Base-by-base conservation (phyloP, 306 rosid genomes). In the Styphnolobium japonicum region DNA sequence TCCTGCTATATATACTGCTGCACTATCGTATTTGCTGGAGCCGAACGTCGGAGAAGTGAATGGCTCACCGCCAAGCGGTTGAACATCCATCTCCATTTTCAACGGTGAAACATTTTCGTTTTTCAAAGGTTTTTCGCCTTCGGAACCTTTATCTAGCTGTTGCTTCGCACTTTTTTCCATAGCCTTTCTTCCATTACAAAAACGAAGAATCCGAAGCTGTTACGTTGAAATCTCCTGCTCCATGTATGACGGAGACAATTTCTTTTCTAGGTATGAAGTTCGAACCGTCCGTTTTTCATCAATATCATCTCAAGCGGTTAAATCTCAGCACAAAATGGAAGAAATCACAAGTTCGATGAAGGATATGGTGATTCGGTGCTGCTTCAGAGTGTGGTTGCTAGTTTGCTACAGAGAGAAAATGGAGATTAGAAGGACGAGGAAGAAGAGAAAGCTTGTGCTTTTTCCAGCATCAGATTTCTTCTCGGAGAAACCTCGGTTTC, bases 71-170 rank as follows among this genome's bases (percentile, higher is more conserved):
- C n/a, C n/a, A n/a, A n/a, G n/a, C n/a, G n/a, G n/a, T n/a, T n/a
- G n/a, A n/a, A n/a, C 80, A 7, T 83, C 86, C 56, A 53, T 18
- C 27, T 82, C 85, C 29, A 78, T 16, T 70, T 53, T 80, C 78
- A 85, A 70, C 36, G 83, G 83, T 8, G 88, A 65, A 80, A 75
- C 61, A 33, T 79, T 83, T 63, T 81, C 91, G 76, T n/a, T n/a
- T n/a, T 74, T 70, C 73, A 33, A 53, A 56, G 74, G n/a, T n/a
- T 16, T 69, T 69, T 83, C 55, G 34, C 2, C 73, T 71, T 84
- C 63, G 51, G 63, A 49, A 42, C 45, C 78, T 77, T 83, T 70
- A 58, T 22, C 73, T 70, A 83, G 63, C 78, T 22, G 43, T 10
- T 76, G 60, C 57, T 51, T 18, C 52, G 75, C 68, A 75, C 34